These are phyloP conservation scores for Capsicum rhomboideum DNA, from an alignment of 257 asterid species.

Conservation along the genomic window DNA sequence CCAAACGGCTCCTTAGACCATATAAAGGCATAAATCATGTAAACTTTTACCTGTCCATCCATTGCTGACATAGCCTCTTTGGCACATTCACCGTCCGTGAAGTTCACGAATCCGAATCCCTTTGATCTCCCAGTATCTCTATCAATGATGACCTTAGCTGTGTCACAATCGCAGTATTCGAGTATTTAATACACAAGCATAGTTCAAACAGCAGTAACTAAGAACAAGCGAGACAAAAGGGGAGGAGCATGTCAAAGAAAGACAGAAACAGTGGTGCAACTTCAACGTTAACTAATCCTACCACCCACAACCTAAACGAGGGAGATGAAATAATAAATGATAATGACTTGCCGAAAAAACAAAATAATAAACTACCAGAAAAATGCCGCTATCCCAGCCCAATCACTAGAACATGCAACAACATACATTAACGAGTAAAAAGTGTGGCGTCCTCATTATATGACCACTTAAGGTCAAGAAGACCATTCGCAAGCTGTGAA, in stretches of 20 bases:
- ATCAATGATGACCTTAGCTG: slow-evolving; percentile 69
- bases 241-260: neutral
- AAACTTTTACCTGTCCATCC: slow-evolving; percentile 71
- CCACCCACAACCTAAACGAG: neutral
- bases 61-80: slow-evolving; percentile 56
- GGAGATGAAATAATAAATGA: neutral
- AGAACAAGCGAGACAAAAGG: neutral
- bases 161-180: neutral
- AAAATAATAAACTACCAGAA: neutral
- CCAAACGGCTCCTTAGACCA: neutral
- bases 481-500: neutral
- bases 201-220: neutral
- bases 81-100: slow-evolving; percentile 40
- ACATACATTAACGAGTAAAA: neutral
- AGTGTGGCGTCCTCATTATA: neutral
- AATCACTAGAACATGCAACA: neutral
- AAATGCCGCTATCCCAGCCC: neutral
- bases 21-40: neutral
- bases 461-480: neutral
- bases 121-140: slow-evolving; percentile 73
- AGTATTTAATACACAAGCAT: neutral
- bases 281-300: neutral
- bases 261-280: neutral
- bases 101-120: slow-evolving; percentile 84
- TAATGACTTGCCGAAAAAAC: neutral